phyloP scores from a whole-genome alignment of 2,329 filamentous ascomycete species.

The Penicillium sclerotigenum region DNA sequence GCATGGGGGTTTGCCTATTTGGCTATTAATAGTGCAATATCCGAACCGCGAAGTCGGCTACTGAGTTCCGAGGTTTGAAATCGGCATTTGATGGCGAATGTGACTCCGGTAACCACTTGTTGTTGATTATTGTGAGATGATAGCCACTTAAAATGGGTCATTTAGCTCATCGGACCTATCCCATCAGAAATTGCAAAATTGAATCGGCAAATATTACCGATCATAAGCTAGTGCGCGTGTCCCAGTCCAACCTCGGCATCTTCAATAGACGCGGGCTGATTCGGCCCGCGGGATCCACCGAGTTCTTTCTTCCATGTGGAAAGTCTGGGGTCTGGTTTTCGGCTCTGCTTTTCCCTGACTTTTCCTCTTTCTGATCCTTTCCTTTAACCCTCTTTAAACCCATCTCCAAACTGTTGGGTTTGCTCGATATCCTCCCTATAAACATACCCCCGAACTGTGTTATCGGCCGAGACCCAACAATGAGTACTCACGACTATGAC shows the following conservation, averaged over 20 bases:
- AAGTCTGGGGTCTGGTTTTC: slow-evolving; percentile 17
- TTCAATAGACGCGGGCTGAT: slow-evolving; percentile 21
- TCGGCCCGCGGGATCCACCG: slow-evolving; percentile 33
- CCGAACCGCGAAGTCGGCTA: slow-evolving; percentile 11
- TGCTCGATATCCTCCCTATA: slow-evolving; percentile 2
- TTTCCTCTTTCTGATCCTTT: slow-evolving; percentile 8
- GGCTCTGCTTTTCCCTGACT: neutral
- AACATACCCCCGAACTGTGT: slow-evolving; percentile 13
- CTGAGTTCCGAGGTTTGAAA: slow-evolving; percentile 24
- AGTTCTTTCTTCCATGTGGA: slow-evolving; percentile 31
- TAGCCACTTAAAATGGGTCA: neutral
- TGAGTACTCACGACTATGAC: slow-evolving; percentile 42
- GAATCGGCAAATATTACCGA: too few species aligned
- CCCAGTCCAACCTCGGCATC: slow-evolving; percentile 30
- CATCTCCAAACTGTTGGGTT: neutral
- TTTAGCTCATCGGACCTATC: neutral
- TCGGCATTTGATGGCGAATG: slow-evolving; percentile 20
- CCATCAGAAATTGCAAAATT: slow-evolving; percentile 1
- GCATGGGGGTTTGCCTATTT: neutral
- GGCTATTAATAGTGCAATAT: neutral
- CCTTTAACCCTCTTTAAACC: neutral
- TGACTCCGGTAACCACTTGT: too few species aligned
- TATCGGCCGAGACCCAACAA: slow-evolving; percentile 28
- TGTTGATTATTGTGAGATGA: too few species aligned
- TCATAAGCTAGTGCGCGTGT: neutral